Conservation (phyloP, 2,329 filamentous ascomycete genomes). For the Aphanocladium album region DNA sequence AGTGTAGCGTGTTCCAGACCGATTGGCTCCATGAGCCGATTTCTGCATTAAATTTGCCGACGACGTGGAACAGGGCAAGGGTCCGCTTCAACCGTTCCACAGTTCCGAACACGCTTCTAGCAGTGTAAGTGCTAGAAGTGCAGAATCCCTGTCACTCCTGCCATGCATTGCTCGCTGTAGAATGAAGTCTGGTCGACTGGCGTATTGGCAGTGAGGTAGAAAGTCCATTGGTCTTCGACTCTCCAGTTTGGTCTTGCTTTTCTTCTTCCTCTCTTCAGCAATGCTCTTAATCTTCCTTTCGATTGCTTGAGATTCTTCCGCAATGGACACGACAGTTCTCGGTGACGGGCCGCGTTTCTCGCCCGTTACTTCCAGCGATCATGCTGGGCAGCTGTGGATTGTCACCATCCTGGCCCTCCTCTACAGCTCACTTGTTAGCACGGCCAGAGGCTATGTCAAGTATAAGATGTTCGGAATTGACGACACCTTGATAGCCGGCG, state of each 20-base stretch:
- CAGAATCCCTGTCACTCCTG: not conserved
- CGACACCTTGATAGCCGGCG: constrained; percentile 13
- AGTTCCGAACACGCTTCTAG: not conserved
- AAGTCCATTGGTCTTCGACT: not conserved
- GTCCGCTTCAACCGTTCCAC: constrained; percentile 1
- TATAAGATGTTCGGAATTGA: constrained; percentile 16
- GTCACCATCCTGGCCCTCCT: constrained; percentile 15
- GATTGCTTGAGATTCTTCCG: not conserved
- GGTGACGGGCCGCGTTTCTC: constrained; percentile 15
- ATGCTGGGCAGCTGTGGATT: constrained; percentile 19
- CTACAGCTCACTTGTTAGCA: constrained; percentile 13
- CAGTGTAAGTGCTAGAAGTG: not conserved
- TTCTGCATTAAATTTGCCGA: not conserved
- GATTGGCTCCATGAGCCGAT: not conserved
- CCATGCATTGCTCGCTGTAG: not conserved
- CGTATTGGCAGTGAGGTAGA: not conserved
- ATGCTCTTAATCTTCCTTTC: not conserved
- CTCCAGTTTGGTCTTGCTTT: not conserved
- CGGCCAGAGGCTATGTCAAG: constrained; percentile 16
- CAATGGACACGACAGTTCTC: not conserved
- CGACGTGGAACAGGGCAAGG: not conserved
- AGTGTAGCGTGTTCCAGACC: not conserved
- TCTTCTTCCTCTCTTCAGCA: not conserved
- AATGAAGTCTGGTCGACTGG: not conserved
- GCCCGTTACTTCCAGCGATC: constrained; percentile 14